These are phyloP conservation scores for Fusarium zealandicum DNA, from an alignment of 2,329 filamentous ascomycete genomes.

Conservation along the genomic window DNA sequence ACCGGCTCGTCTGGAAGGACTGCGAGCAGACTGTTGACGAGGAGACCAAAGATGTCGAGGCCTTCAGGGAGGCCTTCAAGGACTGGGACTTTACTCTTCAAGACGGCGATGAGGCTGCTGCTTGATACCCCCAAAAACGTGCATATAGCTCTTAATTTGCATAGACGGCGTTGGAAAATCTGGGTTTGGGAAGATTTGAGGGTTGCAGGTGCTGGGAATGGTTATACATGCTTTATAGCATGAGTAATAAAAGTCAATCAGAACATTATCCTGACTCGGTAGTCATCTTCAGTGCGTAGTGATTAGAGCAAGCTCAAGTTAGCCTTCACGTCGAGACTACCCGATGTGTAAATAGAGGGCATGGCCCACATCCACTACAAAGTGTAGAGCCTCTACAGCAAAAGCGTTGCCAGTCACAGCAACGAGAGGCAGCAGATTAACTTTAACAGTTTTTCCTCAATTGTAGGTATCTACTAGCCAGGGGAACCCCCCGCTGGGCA, in stretches of 20 bases:
- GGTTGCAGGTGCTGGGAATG: constrained; percentile 5
- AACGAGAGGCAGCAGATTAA: constrained; percentile 4
- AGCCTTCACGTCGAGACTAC: no score
- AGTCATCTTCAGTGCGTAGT: no score
- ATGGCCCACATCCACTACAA: no score
- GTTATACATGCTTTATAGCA: not conserved
- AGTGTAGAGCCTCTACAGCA: no score
- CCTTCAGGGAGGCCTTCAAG: constrained; percentile 83
- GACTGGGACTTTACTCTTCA: constrained; percentile 80
- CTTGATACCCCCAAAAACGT: constrained; percentile 13
- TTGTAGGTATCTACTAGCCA: constrained; percentile 41
- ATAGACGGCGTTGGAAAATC: constrained; percentile 33
- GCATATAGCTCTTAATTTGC: constrained; percentile 9
- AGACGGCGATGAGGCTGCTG: constrained; percentile 10
- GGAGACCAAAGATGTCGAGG: constrained; percentile 78
- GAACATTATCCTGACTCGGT: no score
- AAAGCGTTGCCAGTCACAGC: not conserved
- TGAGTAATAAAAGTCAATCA: not conserved
- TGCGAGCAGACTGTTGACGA: constrained; percentile 79
- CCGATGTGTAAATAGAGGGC: no score
- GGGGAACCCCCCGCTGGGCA: constrained; percentile 17
- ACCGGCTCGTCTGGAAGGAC: constrained; percentile 83
- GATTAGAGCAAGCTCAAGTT: no score
- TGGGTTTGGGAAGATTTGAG: not conserved
- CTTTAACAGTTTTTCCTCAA: constrained; percentile 41